A percentile compares a stretch with the other conserved stretches of the same genome.
Conservation (phyloP, 768 basidiomycete genomes). For the Tricholoma sp. region DNA sequence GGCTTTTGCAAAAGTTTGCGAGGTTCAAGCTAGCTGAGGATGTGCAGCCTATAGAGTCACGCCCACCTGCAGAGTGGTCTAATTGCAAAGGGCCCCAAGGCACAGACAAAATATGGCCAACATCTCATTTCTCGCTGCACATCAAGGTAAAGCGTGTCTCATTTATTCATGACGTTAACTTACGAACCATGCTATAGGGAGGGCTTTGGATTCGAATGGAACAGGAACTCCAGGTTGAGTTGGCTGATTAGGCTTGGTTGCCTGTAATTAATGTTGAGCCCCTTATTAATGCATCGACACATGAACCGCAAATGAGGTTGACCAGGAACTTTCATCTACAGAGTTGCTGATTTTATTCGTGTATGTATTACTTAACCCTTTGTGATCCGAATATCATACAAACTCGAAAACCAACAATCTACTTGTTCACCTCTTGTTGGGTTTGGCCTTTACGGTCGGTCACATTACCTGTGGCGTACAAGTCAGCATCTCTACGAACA, state of each 20-base stretch:
- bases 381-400: neutral
- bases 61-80: slow-evolving; percentile 44
- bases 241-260: no score
- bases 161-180: no score
- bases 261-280: no score
- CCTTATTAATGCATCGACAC: no score
- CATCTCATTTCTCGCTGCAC: slow-evolving; percentile 51
- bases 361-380: neutral
- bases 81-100: slow-evolving; percentile 32
- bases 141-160: slow-evolving; percentile 7
- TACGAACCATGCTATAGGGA: no score
- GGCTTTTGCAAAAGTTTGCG: slow-evolving; percentile 46
- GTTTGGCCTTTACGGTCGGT: slow-evolving; percentile 49
- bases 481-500: neutral
- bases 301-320: no score
- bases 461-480: slow-evolving; percentile 38
- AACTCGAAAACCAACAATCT: neutral
- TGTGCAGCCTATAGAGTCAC: slow-evolving; percentile 36
- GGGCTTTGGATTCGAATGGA: no score
- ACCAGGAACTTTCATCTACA: no score
- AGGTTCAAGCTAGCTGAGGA: slow-evolving; percentile 34
- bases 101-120: slow-evolving; percentile 41
- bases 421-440: slow-evolving; percentile 30
- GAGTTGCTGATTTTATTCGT: neutral
- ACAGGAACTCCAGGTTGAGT: no score